Conservation (phyloP, 306 rosid species). For the Bauhinia variegata region DNA sequence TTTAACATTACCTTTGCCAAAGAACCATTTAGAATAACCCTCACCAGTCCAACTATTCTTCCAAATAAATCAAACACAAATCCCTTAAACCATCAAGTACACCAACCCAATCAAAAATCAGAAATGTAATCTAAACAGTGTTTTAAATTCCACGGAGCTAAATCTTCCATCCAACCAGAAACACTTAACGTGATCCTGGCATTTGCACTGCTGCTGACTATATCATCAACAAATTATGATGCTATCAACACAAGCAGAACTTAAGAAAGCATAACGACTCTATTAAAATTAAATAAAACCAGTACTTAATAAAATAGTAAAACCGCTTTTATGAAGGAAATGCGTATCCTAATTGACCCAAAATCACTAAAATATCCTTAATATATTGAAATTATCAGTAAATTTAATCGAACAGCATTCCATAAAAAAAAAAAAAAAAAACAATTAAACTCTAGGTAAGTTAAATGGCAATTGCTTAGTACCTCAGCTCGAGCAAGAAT, state of each 20-base stretch:
- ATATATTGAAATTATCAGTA: not conserved
- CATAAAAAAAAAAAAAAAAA: not conserved
- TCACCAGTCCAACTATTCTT: conserved; percentile 10
- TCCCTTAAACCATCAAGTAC: not conserved
- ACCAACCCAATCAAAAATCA: conserved; percentile 13
- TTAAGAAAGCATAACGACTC: not conserved
- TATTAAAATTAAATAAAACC: not conserved
- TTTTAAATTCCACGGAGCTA: not conserved
- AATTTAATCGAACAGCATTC: conserved; percentile 4
- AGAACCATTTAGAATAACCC: conserved; percentile 7
- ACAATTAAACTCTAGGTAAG: too few relatives aligned
- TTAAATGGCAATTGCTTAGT: conserved; percentile 4
- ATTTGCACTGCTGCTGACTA: not conserved
- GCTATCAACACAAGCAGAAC: not conserved
- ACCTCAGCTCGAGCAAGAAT: conserved; percentile 94
- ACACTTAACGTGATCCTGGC: not conserved
- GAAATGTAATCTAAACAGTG: too few relatives aligned
- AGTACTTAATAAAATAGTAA: not conserved
- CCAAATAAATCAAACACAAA: conserved; percentile 28
- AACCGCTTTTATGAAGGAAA: not conserved
- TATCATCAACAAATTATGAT: not conserved
- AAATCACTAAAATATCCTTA: not conserved
- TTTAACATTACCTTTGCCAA: not conserved
- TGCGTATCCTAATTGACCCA: not conserved
- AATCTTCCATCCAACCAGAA: conserved; percentile 10